phyloP scores from a whole-genome alignment of 2,329 filamentous ascomycete species.

The Mycogone perniciosa region DNA sequence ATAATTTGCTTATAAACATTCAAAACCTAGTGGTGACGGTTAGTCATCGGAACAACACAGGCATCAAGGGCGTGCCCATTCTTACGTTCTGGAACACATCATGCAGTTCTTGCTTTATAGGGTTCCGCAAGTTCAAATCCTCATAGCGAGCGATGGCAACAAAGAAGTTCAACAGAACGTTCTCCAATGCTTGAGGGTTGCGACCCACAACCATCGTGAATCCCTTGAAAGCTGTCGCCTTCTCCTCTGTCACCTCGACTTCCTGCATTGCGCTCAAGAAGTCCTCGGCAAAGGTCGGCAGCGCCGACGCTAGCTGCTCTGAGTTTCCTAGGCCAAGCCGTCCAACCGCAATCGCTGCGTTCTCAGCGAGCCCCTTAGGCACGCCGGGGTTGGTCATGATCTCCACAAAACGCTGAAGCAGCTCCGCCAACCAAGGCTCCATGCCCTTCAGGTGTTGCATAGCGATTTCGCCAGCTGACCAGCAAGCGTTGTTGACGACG shows the following conservation, averaged over 20 bases:
- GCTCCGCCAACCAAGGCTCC: constrained; percentile 66
- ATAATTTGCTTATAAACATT: constrained; percentile 53
- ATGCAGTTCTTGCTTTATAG: constrained; percentile 59
- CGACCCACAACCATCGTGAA: constrained; percentile 78
- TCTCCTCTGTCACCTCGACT: constrained; percentile 85
- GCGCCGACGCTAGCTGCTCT: constrained; percentile 68
- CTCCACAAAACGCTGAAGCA: constrained; percentile 70
- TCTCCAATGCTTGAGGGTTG: constrained; percentile 91
- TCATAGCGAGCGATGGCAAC: constrained; percentile 73
- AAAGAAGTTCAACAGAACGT: constrained; percentile 76
- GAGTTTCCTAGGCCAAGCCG: constrained; percentile 76
- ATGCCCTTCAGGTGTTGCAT: constrained; percentile 71
- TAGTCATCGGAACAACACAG: neutral
- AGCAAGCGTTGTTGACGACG: constrained; percentile 96
- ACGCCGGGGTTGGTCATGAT: constrained; percentile 83
- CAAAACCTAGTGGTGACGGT: constrained; percentile 36
- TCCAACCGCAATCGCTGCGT: constrained; percentile 88
- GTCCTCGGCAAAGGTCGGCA: constrained; percentile 71
- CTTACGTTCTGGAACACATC: constrained; percentile 71
- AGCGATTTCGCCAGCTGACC: constrained; percentile 90
- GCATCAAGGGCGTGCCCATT: neutral
- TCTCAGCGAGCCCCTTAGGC: constrained; percentile 82
- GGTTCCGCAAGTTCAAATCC: constrained; percentile 53
- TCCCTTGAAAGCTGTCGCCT: constrained; percentile 85
- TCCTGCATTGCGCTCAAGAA: constrained; percentile 79